These are phyloP conservation scores for Calonectria naviculata DNA, from an alignment of 2,329 filamentous ascomycete genomes.

Conservation along the genomic window DNA sequence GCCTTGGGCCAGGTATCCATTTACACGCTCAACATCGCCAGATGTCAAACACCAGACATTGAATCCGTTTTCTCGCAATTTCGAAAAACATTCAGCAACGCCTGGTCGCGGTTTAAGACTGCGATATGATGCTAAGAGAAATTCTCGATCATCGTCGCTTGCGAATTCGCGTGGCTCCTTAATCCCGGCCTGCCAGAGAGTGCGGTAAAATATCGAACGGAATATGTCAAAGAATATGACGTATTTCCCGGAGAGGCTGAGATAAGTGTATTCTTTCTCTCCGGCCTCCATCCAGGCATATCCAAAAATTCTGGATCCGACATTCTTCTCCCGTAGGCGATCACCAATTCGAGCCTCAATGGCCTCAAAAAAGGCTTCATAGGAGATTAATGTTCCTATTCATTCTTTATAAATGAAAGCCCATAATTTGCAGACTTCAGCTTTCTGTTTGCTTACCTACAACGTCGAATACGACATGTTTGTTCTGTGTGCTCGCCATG, in stretches of 20 bases:
- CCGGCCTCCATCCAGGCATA: conserved; percentile 6
- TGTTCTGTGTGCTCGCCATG: neutral
- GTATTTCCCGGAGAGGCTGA: neutral
- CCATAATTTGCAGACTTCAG: neutral
- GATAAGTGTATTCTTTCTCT: conserved; percentile 9
- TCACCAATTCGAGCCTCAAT: neutral
- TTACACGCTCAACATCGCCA: neutral
- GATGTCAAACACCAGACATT: conserved; percentile 4
- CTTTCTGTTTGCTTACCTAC: neutral
- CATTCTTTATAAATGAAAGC: neutral
- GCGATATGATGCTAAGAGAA: neutral
- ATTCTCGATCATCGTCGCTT: neutral
- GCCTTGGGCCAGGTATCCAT: neutral
- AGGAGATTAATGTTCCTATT: conserved; percentile 1
- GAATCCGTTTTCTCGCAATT: neutral
- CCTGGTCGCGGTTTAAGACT: neutral
- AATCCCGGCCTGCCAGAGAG: neutral
- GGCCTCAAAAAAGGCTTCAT: neutral
- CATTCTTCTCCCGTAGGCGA: neutral
- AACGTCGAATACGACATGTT: conserved; percentile 14
- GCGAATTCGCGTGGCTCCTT: neutral
- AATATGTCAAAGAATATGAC: neutral
- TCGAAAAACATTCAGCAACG: neutral
- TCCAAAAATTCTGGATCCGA: neutral
- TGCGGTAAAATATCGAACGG: conserved; percentile 3